Base-by-base conservation (phyloP, 495 filamentous ascomycete genomes). In the Tuber umbilicatum region DNA sequence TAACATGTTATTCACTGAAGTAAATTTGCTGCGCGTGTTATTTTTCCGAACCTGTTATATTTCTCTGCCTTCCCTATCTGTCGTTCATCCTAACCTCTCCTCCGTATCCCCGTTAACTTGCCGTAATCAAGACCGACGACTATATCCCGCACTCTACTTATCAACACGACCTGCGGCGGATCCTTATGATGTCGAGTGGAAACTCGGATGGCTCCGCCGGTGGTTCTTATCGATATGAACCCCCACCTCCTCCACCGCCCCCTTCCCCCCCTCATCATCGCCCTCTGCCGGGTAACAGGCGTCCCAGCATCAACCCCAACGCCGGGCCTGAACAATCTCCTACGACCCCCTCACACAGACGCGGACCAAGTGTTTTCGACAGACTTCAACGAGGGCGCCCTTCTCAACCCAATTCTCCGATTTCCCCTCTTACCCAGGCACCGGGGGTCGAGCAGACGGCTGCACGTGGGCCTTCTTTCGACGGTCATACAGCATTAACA, bases 181-280 rank as follows among this genome's bases (percentile, higher is more conserved):
- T 64, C 55, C 55, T 35, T 35, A 64, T 27, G 55, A 64, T 64
- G 55, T 64, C 55, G 55, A 64, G 55, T 64, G 55, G 55, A 64
- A 64, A 35, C 55, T 64, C 55, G 55, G 55, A 35, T 35, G 14
- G 55, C 55, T 64, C 27, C 55, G 14, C 55, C 55, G 14, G 55
- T 19, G 55, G 55, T 64, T 27, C 55, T 35, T 64, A 35, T 35
- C 55, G 27, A 17, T 64, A 64, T 35, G 55, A 64, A 35, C 55
- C 55, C 55, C 55, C 55, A 64, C 55, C 55, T 31, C 55, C 55
- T 64, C 55, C 55, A 64, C 55, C 55, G 27, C 55, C 55, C 14
- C 55, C 55, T 2, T 27, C 55, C 55, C 55, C 27, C 55, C 55
- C 55, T 27, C 55, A 64, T 64, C 55, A 35, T 64, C 55, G 14